Percentiles rank a stretch among this genome's conserved stretches.
phyloP scores from a whole-genome alignment of 2,329 filamentous ascomycete species.

The Cladophialophora yegresii region DNA sequence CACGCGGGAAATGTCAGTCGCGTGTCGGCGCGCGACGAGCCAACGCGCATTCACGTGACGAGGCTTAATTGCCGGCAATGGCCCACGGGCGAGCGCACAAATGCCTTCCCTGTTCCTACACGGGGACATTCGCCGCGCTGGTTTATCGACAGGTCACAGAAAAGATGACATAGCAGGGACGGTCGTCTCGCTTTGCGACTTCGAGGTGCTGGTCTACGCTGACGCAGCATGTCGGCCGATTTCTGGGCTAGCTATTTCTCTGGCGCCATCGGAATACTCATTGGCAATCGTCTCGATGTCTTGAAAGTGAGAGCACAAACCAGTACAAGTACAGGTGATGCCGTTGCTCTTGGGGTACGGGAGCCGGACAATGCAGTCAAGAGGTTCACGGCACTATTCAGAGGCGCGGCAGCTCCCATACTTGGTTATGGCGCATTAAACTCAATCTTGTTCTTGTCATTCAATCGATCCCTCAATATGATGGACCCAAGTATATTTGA shows the following conservation, averaged over 20 bases:
- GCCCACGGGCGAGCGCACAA: neutral
- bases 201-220: neutral
- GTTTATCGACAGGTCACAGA: neutral
- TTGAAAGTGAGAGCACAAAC: constrained; percentile 82
- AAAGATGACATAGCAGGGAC: constrained; percentile 10
- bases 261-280: constrained; percentile 80
- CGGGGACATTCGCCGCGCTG: neutral
- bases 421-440: constrained; percentile 90
- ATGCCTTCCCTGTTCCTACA: neutral
- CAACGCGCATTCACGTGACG: constrained; percentile 27
- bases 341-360: neutral
- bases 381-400: constrained; percentile 30
- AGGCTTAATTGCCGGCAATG: neutral
- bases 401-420: constrained; percentile 79
- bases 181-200: neutral
- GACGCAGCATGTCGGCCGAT: constrained; percentile 70
- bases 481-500: constrained; percentile 53
- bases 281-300: constrained; percentile 83
- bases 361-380: constrained; percentile 12
- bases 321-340: constrained; percentile 44
- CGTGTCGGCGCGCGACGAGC: neutral
- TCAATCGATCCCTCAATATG: constrained; percentile 75
- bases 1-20: neutral
- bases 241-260: constrained; percentile 93
- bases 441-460: constrained; percentile 83